Evolutionary conservation across 805 yeast genomes (phyloP), one percentile per base, ranked within the genome.

Genomic region (Metschnikowia kofuensis): DNA sequence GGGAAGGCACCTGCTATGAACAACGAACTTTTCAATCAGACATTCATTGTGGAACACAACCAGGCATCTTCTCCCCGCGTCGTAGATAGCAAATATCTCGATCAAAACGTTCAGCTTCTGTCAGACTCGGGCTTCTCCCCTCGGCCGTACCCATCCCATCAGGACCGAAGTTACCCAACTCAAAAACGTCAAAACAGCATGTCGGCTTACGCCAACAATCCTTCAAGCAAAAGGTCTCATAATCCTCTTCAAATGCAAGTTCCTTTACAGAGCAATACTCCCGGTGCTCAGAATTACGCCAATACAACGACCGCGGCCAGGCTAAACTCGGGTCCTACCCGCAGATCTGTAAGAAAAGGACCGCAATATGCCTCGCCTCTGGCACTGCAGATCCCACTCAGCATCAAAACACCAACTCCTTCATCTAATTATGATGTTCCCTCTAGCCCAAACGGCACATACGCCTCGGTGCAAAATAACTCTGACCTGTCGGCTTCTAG

Each of bases 401-500:
- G 40, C 34, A 45, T 51, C 48, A 70, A 68, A 39, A 72, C 77
- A 9, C 76, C 76, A 4, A 68, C 76, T 0, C 74, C 74, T 32
- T 65, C 67, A 12, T 65, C 68, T n/a, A 54, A 69, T 12, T 71
- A 67, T 58, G 77, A 72, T 21, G 65, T 72, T 7, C 77, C 77
- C 7, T 64, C 67, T 27, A 66, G 72, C 47, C 77, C 77, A 27
- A 67, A 62, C 40, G 61, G 62, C 31, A 64, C 64, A 44, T 64
- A 55, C 15, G 54, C 62, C 30, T 57, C 68, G 10, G 58, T 58
- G 9, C 70, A 66, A 40, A 68, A 69, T 52, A 63, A 64, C 40
- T 68, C 72, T 2, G 75, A 71, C 51, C 72, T 68, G 74, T 65
- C 74, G 1, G 76, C 69, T 30, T 66, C 71, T 13, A 70, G 69